phyloP scores from a whole-genome alignment of 257 asterid species.

The Jasminum sambac region DNA sequence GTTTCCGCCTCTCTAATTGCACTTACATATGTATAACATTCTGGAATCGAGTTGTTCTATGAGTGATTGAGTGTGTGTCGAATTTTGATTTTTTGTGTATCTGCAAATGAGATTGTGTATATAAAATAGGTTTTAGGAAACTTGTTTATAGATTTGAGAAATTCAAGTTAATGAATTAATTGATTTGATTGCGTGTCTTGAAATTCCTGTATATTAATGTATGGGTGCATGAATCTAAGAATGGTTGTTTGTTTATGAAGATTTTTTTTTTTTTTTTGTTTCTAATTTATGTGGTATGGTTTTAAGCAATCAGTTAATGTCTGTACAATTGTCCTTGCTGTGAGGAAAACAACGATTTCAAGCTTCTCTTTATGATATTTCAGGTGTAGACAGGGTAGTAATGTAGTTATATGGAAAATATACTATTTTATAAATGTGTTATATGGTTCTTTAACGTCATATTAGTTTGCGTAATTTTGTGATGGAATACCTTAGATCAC shows the following conservation, averaged over 20 bases:
- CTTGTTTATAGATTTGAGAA: neutral
- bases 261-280: neutral
- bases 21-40: neutral
- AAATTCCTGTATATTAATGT: neutral
- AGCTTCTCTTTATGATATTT: neutral
- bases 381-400: too few relatives aligned
- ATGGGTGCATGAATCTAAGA: neutral
- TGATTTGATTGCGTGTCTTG: neutral
- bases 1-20: neutral
- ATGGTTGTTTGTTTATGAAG: neutral
- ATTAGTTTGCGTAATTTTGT: neutral
- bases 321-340: neutral
- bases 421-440: neutral
- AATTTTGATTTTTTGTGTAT: neutral
- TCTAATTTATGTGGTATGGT: neutral
- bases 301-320: neutral
- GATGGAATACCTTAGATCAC: neutral
- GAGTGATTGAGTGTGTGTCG: too few relatives aligned
- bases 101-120: neutral
- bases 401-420: neutral
- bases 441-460: neutral
- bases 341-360: neutral
- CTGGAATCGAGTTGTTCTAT: neutral
- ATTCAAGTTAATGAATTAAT: neutral
- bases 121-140: neutral